Percentiles rank a stretch among this genome's conserved stretches.
Conservation (phyloP, 345 rosid species). For the Dimocarpus longan region DNA sequence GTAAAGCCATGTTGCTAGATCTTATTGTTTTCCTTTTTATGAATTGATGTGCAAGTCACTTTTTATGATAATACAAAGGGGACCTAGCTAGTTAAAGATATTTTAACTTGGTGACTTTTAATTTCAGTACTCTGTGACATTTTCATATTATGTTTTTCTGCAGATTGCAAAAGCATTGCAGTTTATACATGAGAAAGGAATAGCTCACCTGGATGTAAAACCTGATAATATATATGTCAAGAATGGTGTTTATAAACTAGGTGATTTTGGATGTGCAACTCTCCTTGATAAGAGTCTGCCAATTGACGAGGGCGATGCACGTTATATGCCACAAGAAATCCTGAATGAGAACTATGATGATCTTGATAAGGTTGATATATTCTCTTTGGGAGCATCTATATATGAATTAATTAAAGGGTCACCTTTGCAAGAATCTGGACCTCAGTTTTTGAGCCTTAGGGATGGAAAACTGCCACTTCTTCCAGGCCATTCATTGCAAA, state of each 20-base stretch:
- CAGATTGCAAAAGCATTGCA: constrained; percentile 90
- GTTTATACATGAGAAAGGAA: constrained; percentile 74
- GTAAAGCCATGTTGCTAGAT: neutral
- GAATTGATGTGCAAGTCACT: neutral
- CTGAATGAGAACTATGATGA: constrained; percentile 81
- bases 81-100: neutral
- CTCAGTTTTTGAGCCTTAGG: constrained; percentile 64
- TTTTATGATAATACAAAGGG: neutral
- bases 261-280: constrained; percentile 97
- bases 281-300: constrained; percentile 79
- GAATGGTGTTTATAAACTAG: constrained; percentile 79
- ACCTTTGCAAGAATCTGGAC: constrained; percentile 74
- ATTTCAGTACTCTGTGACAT: neutral
- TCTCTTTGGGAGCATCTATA: constrained; percentile 79
- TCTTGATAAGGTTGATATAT: constrained; percentile 91
- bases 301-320: constrained; percentile 97
- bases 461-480: constrained; percentile 90
- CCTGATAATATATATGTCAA: constrained; percentile 95
- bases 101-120: neutral
- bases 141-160: constrained; percentile 24
- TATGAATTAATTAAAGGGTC: constrained; percentile 85
- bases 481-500: constrained; percentile 81
- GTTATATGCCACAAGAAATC: constrained; percentile 99
- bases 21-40: neutral
- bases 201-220: constrained; percentile 95